Conservation (phyloP, 2,329 filamentous ascomycete genomes). For the Nemania abortiva region DNA sequence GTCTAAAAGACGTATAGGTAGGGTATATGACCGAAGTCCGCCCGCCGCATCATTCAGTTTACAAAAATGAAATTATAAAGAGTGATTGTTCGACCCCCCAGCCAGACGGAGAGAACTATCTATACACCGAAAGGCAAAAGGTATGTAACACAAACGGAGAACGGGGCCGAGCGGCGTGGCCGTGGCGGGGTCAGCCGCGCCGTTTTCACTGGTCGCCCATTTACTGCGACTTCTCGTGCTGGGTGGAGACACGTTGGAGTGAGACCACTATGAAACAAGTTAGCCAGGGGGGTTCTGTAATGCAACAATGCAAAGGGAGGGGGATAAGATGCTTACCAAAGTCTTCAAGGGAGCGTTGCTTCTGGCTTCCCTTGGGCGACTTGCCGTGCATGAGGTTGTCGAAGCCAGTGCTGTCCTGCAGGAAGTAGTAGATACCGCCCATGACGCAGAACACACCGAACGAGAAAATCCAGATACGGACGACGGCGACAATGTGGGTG, state of each 20-base stretch:
- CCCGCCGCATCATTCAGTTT: slow-evolving; percentile 53
- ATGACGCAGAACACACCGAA: slow-evolving; percentile 90
- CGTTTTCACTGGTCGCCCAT: slow-evolving; percentile 40
- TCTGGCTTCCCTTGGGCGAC: slow-evolving; percentile 82
- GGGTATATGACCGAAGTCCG: slow-evolving; percentile 52
- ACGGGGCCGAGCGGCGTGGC: slow-evolving; percentile 43
- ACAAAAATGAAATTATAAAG: slow-evolving; percentile 51
- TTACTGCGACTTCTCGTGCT: slow-evolving; percentile 89
- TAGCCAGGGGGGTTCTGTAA: slow-evolving; percentile 55
- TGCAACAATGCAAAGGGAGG: slow-evolving; percentile 1
- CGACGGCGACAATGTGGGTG: slow-evolving; percentile 84
- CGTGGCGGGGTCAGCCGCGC: slow-evolving; percentile 39
- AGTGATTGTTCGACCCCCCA: slow-evolving; percentile 44
- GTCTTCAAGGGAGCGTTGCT: slow-evolving; percentile 88
- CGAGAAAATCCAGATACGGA: slow-evolving; percentile 92
- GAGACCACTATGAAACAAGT: slow-evolving; percentile 76
- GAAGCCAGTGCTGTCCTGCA: slow-evolving; percentile 84
- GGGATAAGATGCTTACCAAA: slow-evolving; percentile 74
- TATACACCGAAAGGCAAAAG: slow-evolving; percentile 48
- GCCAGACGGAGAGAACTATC: slow-evolving; percentile 44
- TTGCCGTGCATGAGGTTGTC: slow-evolving; percentile 96
- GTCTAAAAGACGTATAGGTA: slow-evolving; percentile 49
- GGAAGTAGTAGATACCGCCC: slow-evolving; percentile 79
- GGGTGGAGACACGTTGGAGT: slow-evolving; percentile 88
- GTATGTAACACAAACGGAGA: slow-evolving; percentile 48